Base-by-base conservation (phyloP, 2,329 filamentous ascomycete genomes). In the Aspergillus floridensis region DNA sequence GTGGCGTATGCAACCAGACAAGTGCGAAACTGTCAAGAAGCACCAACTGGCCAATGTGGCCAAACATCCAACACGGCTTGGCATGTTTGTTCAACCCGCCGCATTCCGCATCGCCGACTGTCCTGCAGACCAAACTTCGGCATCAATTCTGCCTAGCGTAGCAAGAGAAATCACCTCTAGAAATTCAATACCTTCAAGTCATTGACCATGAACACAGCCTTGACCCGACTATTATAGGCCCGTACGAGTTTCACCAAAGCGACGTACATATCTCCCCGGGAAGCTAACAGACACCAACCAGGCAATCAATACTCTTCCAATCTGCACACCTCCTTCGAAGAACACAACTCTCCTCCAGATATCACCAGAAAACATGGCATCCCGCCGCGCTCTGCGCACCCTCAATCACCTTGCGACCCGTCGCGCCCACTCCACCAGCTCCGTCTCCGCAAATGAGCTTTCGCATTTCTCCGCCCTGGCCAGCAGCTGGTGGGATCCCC, bases 401-500 rank as follows among this genome's bases (percentile, higher is more conserved):
- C 50, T 62, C 51, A 24, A 52, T 35, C 29, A 38, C 32, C 31
- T 56, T 16, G 32, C 52, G 46, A 38, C 49, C 38, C 56, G 26
- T 52, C 71, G 70, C 61, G 59, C 64, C 10, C 72, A 75, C 60
- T 73, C 74, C 49, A 74, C 75, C 49, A 87, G 89, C 51, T 92
- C 91, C 57, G 91, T 99, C 77, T 96, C 96, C 70, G 85, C 90
- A 56, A 86, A 88, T 66, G 93, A 99, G 80, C 86, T 99, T 65
- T 90, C 90, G 19, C 95, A 99, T 81, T 99, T 99, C 84, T 92
- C 92, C 71, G 87, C 87, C 63, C 91, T 99, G 70, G 95, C 95
- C 65, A 91, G 90, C 65, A 89, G 89, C 69, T 99, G 95, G 95
- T 99, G 95, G 95, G 93, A 98, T 77, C 91, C 93, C 1, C 88